These are phyloP conservation scores for Ascochyta clinopodiicola DNA, from an alignment of 2,329 filamentous ascomycete genomes.

Conservation along the genomic window DNA sequence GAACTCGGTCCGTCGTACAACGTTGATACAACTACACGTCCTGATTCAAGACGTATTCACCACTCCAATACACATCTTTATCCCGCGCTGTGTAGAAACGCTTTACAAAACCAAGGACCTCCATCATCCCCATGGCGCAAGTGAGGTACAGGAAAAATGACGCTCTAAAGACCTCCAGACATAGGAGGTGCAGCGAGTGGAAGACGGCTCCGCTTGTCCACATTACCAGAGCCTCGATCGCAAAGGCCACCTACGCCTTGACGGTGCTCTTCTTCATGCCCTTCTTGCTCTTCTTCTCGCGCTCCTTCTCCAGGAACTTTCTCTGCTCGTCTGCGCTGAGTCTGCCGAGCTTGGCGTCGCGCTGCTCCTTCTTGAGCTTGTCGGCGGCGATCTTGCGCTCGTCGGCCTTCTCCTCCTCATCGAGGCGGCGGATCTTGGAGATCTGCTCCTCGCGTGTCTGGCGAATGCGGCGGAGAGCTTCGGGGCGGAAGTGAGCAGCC, in stretches of 20 bases:
- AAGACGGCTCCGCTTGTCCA: not conserved
- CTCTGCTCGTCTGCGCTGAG: constrained; percentile 65
- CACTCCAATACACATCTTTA: no score
- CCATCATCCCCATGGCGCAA: not conserved
- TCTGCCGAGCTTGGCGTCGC: constrained; percentile 73
- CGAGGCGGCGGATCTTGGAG: constrained; percentile 77
- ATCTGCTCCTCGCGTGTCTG: constrained; percentile 80
- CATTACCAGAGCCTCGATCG: constrained; percentile 26
- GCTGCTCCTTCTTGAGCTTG: constrained; percentile 79
- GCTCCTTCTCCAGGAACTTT: constrained; percentile 77
- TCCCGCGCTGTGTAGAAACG: not conserved
- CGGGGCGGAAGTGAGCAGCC: constrained; percentile 80
- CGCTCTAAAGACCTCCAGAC: not conserved
- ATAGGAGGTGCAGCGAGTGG: not conserved
- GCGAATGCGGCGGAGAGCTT: constrained; percentile 86
- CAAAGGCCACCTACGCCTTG: constrained; percentile 46
- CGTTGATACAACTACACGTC: no score
- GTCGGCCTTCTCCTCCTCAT: constrained; percentile 74
- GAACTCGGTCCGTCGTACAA: no score
- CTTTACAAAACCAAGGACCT: not conserved
- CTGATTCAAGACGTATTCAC: no score
- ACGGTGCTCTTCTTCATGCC: constrained; percentile 68
- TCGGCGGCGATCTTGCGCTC: constrained; percentile 61
- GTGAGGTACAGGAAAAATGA: not conserved
- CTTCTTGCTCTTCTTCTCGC: constrained; percentile 79